These are phyloP conservation scores for Peniophora sp. DNA, from an alignment of 1,284 basidiomycete genomes.

Conservation along the genomic window DNA sequence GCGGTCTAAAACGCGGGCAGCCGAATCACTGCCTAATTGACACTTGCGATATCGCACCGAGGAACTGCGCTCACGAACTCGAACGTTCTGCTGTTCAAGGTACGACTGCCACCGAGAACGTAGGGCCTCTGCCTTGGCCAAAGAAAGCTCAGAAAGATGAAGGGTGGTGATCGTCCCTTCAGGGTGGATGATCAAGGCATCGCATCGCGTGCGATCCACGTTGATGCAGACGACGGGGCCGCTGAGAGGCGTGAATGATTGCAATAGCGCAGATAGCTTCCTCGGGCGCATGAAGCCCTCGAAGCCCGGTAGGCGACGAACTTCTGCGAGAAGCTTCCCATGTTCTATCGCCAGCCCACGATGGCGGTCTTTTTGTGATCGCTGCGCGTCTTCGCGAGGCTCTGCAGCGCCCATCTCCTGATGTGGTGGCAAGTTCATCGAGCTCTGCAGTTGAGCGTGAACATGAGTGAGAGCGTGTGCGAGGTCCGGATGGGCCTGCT, in stretches of 20 bases:
- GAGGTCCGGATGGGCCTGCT: constrained; percentile 11
- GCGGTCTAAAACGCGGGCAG: background rate
- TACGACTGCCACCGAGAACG: background rate
- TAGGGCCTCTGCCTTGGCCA: background rate
- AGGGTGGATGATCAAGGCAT: constrained; percentile 19
- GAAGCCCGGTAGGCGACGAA: constrained; percentile 7
- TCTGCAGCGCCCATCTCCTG: constrained; percentile 8
- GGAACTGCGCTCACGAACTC: no score
- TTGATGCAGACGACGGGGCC: constrained; percentile 25
- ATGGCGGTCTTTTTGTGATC: background rate
- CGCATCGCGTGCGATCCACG: constrained; percentile 15
- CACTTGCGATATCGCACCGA: no score
- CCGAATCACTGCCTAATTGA: no score
- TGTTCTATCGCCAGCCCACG: background rate
- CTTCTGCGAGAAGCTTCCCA: constrained; percentile 9
- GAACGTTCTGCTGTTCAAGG: no score
- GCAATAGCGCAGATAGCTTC: constrained; percentile 8
- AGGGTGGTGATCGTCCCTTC: background rate
- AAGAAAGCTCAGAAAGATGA: background rate
- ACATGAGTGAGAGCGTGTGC: constrained; percentile 13
- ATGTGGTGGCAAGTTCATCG: background rate
- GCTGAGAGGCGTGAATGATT: constrained; percentile 5
- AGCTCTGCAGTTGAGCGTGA: no score
- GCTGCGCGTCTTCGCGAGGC: background rate
- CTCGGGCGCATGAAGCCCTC: constrained; percentile 15